These are phyloP conservation scores for Termitomyces titanicus DNA, from an alignment of 768 basidiomycete genomes.

Conservation along the genomic window DNA sequence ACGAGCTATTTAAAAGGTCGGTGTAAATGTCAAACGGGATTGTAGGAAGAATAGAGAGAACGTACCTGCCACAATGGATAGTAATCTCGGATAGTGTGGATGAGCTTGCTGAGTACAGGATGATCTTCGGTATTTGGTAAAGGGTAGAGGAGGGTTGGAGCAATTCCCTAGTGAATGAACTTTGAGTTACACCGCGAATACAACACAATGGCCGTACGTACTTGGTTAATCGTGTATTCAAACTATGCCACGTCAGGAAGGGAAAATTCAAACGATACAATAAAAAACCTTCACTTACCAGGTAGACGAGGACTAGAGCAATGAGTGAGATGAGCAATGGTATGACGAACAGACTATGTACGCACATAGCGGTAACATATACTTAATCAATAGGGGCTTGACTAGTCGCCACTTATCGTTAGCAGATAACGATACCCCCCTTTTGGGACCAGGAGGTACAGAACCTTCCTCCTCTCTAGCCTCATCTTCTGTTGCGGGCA, in stretches of 20 bases:
- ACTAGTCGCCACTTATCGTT: constrained; percentile 81
- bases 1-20: constrained; percentile 41
- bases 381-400: constrained; percentile 72
- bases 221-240: constrained; percentile 91
- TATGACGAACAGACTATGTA: constrained; percentile 14
- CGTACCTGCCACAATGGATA: constrained; percentile 93
- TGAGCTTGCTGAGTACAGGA: constrained; percentile 68
- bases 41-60: constrained; percentile 5
- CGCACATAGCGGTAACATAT: constrained; percentile 93
- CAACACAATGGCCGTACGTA: constrained; percentile 17
- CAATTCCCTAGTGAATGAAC: constrained; percentile 58
- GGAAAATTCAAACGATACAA: background rate
- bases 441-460: constrained; percentile 32
- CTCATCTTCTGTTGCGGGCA: constrained; percentile 33
- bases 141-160: constrained; percentile 87
- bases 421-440: constrained; percentile 51
- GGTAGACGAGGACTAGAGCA: constrained; percentile 37
- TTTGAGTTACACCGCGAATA: background rate
- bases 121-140: constrained; percentile 62
- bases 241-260: constrained; percentile 41
- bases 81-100: constrained; percentile 85
- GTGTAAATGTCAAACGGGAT: background rate
- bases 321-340: background rate
- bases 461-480: constrained; percentile 37
- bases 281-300: constrained; percentile 31